Percentiles rank a stretch among this genome's conserved stretches.
phyloP scores from a whole-genome alignment of 2,329 filamentous ascomycete species.

The Didymellaceae sp. region DNA sequence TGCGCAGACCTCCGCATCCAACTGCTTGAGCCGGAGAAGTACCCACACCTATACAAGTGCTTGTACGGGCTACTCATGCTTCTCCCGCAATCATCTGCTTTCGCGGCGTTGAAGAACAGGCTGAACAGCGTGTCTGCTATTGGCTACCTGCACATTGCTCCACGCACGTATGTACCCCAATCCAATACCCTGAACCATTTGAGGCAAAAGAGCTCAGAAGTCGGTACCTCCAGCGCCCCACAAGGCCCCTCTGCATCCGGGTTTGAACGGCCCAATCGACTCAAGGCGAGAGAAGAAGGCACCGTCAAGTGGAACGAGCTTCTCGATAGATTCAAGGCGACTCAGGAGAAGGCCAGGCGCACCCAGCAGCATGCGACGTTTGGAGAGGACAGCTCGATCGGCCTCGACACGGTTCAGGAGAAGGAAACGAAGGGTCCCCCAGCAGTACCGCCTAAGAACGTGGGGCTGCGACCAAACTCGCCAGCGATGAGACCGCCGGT shows the following conservation, averaged over 20 bases:
- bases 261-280: constrained; percentile 64
- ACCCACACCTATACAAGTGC: constrained; percentile 95
- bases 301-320: constrained; percentile 91
- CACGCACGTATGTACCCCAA: constrained; percentile 68
- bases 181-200: constrained; percentile 48
- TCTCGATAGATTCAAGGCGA: constrained; percentile 89
- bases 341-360: constrained; percentile 84
- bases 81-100: constrained; percentile 95
- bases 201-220: constrained; percentile 52
- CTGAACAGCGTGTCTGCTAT: constrained; percentile 97
- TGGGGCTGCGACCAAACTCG: constrained; percentile 30
- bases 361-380: constrained; percentile 63
- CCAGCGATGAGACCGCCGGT: constrained; percentile 33
- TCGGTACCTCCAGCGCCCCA: constrained; percentile 43
- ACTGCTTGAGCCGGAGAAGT: constrained; percentile 91
- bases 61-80: constrained; percentile 97
- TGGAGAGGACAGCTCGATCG: constrained; percentile 39
- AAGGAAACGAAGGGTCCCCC: constrained; percentile 36
- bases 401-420: constrained; percentile 35
- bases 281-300: constrained; percentile 82
- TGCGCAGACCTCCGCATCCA: constrained; percentile 84
- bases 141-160: constrained; percentile 86
- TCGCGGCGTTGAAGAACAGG: constrained; percentile 94
- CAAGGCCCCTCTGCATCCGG: constrained; percentile 48
- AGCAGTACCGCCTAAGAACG: constrained; percentile 35